Conservation (phyloP, 176 grass and related monocot species). For the Aegilops sharonensis region DNA sequence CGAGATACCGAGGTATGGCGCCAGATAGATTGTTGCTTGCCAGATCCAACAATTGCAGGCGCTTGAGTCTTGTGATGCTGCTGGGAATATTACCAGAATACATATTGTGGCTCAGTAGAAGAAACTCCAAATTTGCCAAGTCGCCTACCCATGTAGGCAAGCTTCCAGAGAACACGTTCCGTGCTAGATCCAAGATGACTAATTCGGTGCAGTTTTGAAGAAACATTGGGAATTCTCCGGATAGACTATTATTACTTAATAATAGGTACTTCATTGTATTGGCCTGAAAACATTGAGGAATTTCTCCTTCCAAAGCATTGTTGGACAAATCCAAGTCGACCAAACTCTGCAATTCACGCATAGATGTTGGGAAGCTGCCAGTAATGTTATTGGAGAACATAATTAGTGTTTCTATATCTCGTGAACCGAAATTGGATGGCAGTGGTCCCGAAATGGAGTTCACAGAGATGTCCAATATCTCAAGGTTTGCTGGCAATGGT, state of each 20-base stretch:
- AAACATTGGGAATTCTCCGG: neutral
- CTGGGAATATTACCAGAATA: slow-evolving; percentile 21
- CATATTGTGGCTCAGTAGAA: slow-evolving; percentile 38
- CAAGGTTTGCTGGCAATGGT: neutral
- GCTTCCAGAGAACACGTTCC: slow-evolving; percentile 32
- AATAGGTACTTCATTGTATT: neutral
- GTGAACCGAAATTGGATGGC: neutral
- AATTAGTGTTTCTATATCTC: neutral
- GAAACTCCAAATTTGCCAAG: neutral
- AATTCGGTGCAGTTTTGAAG: neutral
- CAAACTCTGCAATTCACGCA: neutral
- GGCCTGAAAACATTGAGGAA: neutral
- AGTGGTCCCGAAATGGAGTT: neutral
- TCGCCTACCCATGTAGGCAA: slow-evolving; percentile 37
- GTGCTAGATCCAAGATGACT: neutral
- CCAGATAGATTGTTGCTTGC: slow-evolving; percentile 34
- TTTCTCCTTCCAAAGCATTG: slow-evolving; percentile 17
- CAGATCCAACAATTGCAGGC: slow-evolving; percentile 32
- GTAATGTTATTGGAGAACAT: slow-evolving; percentile 22
- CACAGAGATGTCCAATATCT: neutral
- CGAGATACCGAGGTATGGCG: slow-evolving; percentile 8
- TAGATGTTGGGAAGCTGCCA: slow-evolving; percentile 27
- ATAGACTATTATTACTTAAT: neutral
- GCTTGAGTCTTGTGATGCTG: neutral
- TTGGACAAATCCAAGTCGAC: neutral